phyloP scores from a whole-genome alignment of 2,329 filamentous ascomycete species.

The Endothia cerciana region DNA sequence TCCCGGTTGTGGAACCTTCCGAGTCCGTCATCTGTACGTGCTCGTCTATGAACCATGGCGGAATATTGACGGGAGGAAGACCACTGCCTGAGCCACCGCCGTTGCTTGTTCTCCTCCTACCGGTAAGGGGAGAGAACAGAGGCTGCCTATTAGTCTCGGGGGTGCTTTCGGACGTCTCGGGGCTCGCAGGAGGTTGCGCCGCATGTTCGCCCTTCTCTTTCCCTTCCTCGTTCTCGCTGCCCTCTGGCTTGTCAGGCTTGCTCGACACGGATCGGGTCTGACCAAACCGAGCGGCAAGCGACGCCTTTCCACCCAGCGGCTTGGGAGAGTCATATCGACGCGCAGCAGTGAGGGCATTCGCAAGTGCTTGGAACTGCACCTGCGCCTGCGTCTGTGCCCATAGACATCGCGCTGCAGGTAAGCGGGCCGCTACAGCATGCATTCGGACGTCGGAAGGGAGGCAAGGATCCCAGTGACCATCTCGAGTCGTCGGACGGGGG shows the following conservation, averaged over 20 bases:
- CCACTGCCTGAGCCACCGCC: conserved; percentile 13
- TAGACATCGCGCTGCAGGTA: conserved; percentile 29
- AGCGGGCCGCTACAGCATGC: conserved; percentile 28
- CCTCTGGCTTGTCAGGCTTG: conserved; percentile 27
- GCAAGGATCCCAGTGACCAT: conserved; percentile 26
- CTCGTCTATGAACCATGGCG: conserved; percentile 58
- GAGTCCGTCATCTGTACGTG: conserved; percentile 50
- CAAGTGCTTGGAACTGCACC: conserved; percentile 4
- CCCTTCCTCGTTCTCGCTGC: conserved; percentile 19
- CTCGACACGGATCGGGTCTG: conserved; percentile 21
- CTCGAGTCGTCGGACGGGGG: conserved; percentile 20
- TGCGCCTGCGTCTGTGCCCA: conserved; percentile 14
- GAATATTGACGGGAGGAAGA: conserved; percentile 58
- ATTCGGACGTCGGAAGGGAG: conserved; percentile 26
- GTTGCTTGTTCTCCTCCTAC: conserved; percentile 20
- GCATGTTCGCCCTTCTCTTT: conserved; percentile 25
- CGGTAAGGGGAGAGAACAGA: conserved; percentile 18
- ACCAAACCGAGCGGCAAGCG: background rate
- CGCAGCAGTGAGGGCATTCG: conserved; percentile 9
- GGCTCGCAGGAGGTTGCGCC: conserved; percentile 18
- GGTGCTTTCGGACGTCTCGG: conserved; percentile 20
- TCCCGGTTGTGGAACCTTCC: conserved; percentile 31
- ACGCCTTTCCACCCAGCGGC: background rate
- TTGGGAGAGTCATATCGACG: conserved; percentile 2
- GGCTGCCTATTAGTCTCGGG: conserved; percentile 22